These are phyloP conservation scores for Malus orientalis DNA, from an alignment of 306 rosid species.

Conservation along the genomic window DNA sequence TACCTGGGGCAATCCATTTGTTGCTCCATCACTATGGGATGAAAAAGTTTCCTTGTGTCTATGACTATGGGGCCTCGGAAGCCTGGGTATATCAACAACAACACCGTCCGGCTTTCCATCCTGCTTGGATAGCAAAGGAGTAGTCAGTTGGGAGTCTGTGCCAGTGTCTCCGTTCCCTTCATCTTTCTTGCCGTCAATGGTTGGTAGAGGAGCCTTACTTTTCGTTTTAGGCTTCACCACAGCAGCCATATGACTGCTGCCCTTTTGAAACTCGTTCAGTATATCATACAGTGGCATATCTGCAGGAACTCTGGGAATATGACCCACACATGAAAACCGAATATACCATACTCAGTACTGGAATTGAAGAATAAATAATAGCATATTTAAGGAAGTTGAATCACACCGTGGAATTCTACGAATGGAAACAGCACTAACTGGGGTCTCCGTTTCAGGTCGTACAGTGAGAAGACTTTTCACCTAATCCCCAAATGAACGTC, in stretches of 20 bases:
- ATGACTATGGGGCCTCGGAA: slow-evolving; percentile 30
- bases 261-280: slow-evolving; percentile 94
- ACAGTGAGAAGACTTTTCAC: slow-evolving; percentile 93
- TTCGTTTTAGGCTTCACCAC: slow-evolving; percentile 69
- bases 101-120: slow-evolving; percentile 35
- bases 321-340: slow-evolving; percentile 15
- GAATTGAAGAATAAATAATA: slow-evolving; percentile 1
- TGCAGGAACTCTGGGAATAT: slow-evolving; percentile 72
- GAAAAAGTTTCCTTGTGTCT: slow-evolving; percentile 24
- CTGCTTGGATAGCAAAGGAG: slow-evolving; percentile 60
- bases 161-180: slow-evolving; percentile 27
- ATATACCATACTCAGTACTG: slow-evolving; percentile 9
- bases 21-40: slow-evolving; percentile 28
- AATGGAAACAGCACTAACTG: slow-evolving; percentile 87
- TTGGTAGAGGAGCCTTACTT: slow-evolving; percentile 29
- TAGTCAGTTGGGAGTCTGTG: slow-evolving; percentile 43
- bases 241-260: slow-evolving; percentile 99
- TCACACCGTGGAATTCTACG: slow-evolving; percentile 88
- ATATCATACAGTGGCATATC: slow-evolving; percentile 98
- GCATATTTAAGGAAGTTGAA: slow-evolving; percentile 12
- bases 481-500: slow-evolving; percentile 30
- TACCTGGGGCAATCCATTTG: slow-evolving; percentile 25
- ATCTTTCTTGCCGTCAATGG: slow-evolving; percentile 37
- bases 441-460: slow-evolving; percentile 97
- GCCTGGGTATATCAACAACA: slow-evolving; percentile 59